Percentiles rank a stretch among this genome's conserved stretches.
Evolutionary conservation across 495 filamentous ascomycete genomes (phyloP).

Genomic region (Lindgomyces ingoldianus): DNA sequence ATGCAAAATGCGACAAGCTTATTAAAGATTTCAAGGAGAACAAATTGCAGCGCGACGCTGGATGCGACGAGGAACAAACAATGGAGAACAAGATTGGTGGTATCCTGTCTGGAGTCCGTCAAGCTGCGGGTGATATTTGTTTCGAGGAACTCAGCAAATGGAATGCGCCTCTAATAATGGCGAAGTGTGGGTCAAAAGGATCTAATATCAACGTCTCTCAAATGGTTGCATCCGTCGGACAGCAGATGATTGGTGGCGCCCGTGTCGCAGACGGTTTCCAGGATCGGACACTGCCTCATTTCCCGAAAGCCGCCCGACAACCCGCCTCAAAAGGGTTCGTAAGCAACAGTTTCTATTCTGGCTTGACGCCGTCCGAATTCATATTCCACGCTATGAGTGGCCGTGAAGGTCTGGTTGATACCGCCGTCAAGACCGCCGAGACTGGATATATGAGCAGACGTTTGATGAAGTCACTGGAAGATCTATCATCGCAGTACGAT

Average conservation of each 20-base stretch:
- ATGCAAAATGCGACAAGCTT: constrained; percentile 77
- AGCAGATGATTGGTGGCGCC: constrained; percentile 92
- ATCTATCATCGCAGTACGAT: constrained; percentile 89
- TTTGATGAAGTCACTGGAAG: constrained; percentile 96
- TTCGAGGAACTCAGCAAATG: constrained; percentile 84
- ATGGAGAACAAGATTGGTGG: constrained; percentile 89
- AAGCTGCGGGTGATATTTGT: constrained; percentile 88
- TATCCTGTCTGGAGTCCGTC: constrained; percentile 85
- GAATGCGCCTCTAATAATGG: constrained; percentile 96
- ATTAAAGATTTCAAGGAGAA: constrained; percentile 77
- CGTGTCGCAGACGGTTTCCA: constrained; percentile 97
- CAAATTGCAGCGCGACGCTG: constrained; percentile 77
- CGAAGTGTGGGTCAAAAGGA: constrained; percentile 92
- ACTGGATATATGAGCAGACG: constrained; percentile 99
- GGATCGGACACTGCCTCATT: constrained; percentile 90
- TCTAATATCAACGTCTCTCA: constrained; percentile 98
- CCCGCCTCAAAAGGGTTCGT: constrained; percentile 97
- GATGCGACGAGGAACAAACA: constrained; percentile 87
- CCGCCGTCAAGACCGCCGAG: constrained; percentile 98
- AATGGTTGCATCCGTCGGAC: constrained; percentile 96
- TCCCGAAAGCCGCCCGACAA: constrained; percentile 86
- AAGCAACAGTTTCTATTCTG: constrained; percentile 93
- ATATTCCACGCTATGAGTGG: constrained; percentile 98
- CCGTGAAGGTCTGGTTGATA: constrained; percentile 98
- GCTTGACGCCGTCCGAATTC: constrained; percentile 87